phyloP scores from a whole-genome alignment of 768 basidiomycete species.

The Floccularia luteovirens region DNA sequence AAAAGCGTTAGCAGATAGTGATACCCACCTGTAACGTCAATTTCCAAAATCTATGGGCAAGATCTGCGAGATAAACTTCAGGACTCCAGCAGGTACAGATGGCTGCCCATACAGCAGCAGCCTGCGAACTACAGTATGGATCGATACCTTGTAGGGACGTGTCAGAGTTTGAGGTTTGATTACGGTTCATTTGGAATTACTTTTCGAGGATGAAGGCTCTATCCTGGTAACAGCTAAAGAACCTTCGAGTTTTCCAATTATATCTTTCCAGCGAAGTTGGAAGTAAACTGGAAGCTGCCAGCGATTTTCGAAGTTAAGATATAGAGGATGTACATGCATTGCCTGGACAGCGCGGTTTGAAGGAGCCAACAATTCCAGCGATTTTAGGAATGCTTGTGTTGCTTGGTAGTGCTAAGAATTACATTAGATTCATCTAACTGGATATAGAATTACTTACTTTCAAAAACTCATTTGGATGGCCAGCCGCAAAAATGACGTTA shows the following conservation, averaged over 20 bases:
- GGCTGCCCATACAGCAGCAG: slow-evolving; percentile 62
- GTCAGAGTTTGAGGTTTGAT: no score
- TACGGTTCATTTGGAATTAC: no score
- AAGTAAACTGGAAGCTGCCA: slow-evolving; percentile 99
- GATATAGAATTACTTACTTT: slow-evolving; percentile 46
- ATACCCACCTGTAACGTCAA: slow-evolving; percentile 75
- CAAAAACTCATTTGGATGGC: slow-evolving; percentile 84
- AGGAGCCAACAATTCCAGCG: slow-evolving; percentile 78
- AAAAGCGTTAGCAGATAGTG: background rate
- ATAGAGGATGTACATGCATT: slow-evolving; percentile 70
- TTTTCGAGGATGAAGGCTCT: slow-evolving; percentile 29
- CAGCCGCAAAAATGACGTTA: slow-evolving; percentile 78
- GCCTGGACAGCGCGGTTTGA: slow-evolving; percentile 59
- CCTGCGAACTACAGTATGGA: no score
- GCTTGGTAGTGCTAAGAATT: slow-evolving; percentile 69
- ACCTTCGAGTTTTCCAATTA: slow-evolving; percentile 72
- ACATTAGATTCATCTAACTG: slow-evolving; percentile 3
- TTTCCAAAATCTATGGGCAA: slow-evolving; percentile 85
- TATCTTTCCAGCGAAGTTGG: slow-evolving; percentile 95
- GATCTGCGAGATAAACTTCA: slow-evolving; percentile 77
- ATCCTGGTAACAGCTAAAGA: slow-evolving; percentile 37
- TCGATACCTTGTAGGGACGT: no score
- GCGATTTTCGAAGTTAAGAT: slow-evolving; percentile 64
- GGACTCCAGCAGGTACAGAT: slow-evolving; percentile 80
- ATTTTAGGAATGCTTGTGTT: slow-evolving; percentile 74